Evolutionary conservation across 495 filamentous ascomycete genomes (phyloP), one percentile per base, ranked within the genome.

Genomic region (Penicillium simplicissimum): DNA sequence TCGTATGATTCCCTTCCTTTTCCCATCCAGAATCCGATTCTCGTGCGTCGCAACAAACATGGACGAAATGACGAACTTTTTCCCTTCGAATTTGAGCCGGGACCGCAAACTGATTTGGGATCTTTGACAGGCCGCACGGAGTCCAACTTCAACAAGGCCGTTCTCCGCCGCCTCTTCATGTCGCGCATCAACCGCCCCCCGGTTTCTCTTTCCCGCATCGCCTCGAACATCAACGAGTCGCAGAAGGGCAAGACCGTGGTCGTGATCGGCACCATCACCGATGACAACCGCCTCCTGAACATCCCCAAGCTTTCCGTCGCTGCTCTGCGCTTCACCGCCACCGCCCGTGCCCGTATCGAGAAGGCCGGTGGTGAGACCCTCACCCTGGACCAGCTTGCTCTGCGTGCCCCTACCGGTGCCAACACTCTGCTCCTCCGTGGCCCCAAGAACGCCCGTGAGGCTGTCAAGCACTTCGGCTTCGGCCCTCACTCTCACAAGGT

Each of bases 381-480:
- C 76, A 98, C 95, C 66, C 82, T 98, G 69, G 95, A 98, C 77
- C 92, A 98, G 84, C 87, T 98, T 67, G 95, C 95, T 68, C 84
- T 96, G 62, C 87, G 95, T 71, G 87, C 91, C 61, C 95, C 95
- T 59, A 98, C 93, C 65, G 95, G 95, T 72, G 85, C 86, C 77
- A 96, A 97, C 85, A 97, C 94, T 53, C 85, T 98, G 57, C 84
- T 98, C 52, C 88, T 98, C 74, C 87, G 96, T 74, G 95, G 95
- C 61, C 91, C 96, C 71, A 97, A 97, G 92, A 97, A 97, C 79
- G 78, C 91, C 62, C 86, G 95, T 66, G 95, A 98, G 88, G 93
- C 95, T 52, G 84, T 97, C 73, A 98, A 97, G 89, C 96, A 98
- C 84, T 98, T 98, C 76, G 95, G 95, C 70, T 89, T 98, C 68